Base-by-base conservation (phyloP, 352 stramenopile genomes). In the Phytophthora hibernalis region DNA sequence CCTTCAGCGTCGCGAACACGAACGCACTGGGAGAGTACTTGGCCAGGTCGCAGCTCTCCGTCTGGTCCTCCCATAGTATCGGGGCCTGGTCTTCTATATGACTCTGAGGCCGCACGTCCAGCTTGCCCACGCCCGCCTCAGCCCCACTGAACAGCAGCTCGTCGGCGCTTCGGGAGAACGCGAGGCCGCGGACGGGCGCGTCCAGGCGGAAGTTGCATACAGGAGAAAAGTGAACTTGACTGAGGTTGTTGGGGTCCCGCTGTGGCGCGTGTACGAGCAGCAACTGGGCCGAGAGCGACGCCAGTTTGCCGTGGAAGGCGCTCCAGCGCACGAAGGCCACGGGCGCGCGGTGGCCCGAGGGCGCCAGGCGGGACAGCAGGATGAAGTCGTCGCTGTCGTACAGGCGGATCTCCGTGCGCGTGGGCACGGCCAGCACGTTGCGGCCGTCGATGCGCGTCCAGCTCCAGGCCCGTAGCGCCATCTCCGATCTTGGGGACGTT, bases 331-430 rank as follows among this genome's bases (percentile, higher is more conserved):
- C 79, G 51, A 87, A 84, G 6, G 70, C 57, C 53, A 95, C 80
- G 45, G 82, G 71, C 60, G 72, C 68, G 13, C 62, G 58, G 56
- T 95, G 85, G 61, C 82, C 82, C 16, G 85, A 79, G 15, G 76
- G 72, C 48, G 80, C 64, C 55, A 95, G 83, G 43, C 75, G 79
- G 15, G 78, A 65, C 26, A 93, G 63, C 31, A 95, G 72, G n/a
- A 90, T 83, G 68, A 95, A 95, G 74, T 95, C 85, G 44, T 91
- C 83, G 54, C 81, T 92, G 64, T 95, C 87, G 69, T 91, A 91
- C 10, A 95, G 70, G 28, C 86, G 79, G 47, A 95, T 89, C 55
- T 91, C 80, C 18, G 78, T 76, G 52, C 77, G 74, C 42, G 79
- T 86, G 47, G 85, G 83, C 37, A 95, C 79, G 15, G 87, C 87